These are phyloP conservation scores for Phaeotremella fagi DNA, from an alignment of 768 basidiomycete species.

Conservation along the genomic window DNA sequence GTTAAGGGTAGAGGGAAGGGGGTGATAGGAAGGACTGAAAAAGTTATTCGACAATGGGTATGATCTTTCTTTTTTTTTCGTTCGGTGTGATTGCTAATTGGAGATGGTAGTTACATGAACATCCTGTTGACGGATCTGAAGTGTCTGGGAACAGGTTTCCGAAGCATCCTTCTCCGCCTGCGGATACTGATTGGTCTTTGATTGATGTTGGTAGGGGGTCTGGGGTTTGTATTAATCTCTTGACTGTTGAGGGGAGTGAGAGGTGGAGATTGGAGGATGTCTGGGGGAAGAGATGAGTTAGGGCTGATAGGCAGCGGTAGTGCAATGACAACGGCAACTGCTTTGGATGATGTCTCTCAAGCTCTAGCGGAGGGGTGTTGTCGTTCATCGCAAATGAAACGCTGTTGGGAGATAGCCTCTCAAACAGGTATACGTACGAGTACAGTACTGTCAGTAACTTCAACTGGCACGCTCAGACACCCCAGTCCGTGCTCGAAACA, in stretches of 20 bases:
- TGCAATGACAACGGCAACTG: too few species aligned
- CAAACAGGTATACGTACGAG: too few species aligned
- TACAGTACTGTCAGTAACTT: too few species aligned
- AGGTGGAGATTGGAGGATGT: constrained; percentile 35
- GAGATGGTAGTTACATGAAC: constrained; percentile 8
- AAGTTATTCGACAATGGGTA: constrained; percentile 39
- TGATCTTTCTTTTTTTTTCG: constrained; percentile 4
- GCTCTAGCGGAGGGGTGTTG: too few species aligned
- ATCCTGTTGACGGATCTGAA: not conserved
- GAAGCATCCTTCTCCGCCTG: constrained; percentile 16
- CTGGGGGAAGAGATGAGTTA: constrained; percentile 15
- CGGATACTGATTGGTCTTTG: constrained; percentile 34
- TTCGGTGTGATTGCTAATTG: not conserved
- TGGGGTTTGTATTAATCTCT: constrained; percentile 34
- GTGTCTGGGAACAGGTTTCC: constrained; percentile 3
- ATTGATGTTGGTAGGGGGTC: constrained; percentile 14
- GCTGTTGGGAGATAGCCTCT: too few species aligned
- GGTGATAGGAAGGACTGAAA: constrained; percentile 38
- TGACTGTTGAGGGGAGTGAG: constrained; percentile 39
- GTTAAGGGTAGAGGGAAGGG: constrained; percentile 43
- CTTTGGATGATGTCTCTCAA: too few species aligned
- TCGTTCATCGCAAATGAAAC: too few species aligned
- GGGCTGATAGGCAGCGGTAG: too few species aligned
- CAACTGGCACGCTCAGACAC: too few species aligned
- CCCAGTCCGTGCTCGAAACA: too few species aligned